Percentiles rank a stretch among this genome's conserved stretches.
Conservation (phyloP, 2,329 filamentous ascomycete genomes). For the Bipolaris zeicola region DNA sequence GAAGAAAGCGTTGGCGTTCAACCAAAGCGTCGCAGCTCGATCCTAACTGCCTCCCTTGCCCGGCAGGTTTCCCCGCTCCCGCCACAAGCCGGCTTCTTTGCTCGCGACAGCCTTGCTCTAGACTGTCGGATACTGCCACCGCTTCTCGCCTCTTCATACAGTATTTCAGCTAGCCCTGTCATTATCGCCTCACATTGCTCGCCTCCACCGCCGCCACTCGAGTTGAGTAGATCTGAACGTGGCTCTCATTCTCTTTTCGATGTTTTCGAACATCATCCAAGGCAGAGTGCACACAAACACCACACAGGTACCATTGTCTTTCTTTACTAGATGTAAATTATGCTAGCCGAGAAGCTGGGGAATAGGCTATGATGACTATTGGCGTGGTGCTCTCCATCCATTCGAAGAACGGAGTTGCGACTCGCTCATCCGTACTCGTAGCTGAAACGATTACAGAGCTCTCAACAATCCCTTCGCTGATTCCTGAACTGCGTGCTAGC, state of each 20-base stretch:
- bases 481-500: constrained; percentile 24
- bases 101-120: constrained; percentile 26
- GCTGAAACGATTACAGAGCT: constrained; percentile 33
- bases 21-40: constrained; percentile 25
- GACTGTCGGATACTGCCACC: constrained; percentile 33
- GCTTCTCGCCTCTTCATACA: constrained; percentile 25
- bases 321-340: not conserved
- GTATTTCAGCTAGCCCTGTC: constrained; percentile 20
- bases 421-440: constrained; percentile 18
- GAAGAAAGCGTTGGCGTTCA: constrained; percentile 21
- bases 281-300: constrained; percentile 10
- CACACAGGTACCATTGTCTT: constrained; percentile 26
- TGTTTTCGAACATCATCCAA: constrained; percentile 22
- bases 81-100: constrained; percentile 33
- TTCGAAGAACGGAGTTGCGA: constrained; percentile 5
- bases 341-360: constrained; percentile 17
- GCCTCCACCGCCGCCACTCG: constrained; percentile 11
- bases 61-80: constrained; percentile 31
- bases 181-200: constrained; percentile 13
- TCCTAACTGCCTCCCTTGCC: constrained; percentile 15
- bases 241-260: constrained; percentile 33
- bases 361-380: constrained; percentile 12
- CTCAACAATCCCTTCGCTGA: constrained; percentile 17
- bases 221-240: constrained; percentile 14
- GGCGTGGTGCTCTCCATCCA: constrained; percentile 15